Evolutionary conservation across 345 rosid species (phyloP).

Genomic region (Gossypium herbaceum): DNA sequence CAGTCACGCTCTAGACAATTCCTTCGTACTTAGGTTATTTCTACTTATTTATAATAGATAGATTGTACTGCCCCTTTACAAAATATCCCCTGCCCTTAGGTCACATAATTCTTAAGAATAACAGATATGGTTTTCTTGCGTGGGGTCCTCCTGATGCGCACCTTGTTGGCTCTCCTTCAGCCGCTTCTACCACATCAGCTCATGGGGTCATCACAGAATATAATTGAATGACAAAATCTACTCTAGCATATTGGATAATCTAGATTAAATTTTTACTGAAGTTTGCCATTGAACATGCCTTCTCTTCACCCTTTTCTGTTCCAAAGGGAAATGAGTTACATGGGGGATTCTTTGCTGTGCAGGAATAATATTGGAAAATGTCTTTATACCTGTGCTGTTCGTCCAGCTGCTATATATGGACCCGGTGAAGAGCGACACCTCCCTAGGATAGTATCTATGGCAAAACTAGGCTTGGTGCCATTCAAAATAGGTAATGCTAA

Average conservation of each 20-base stretch:
- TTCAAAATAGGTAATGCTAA: conserved; percentile 64
- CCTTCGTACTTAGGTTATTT: too few relatives aligned
- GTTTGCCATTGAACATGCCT: not conserved
- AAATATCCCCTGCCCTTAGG: too few relatives aligned
- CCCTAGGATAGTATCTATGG: conserved; percentile 71
- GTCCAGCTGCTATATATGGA: conserved; percentile 94
- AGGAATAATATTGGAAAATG: conserved; percentile 54
- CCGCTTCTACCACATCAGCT: too few relatives aligned
- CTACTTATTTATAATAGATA: too few relatives aligned
- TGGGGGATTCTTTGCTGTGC: conserved; percentile 15
- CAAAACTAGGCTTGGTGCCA: conserved; percentile 58
- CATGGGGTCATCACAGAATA: too few relatives aligned
- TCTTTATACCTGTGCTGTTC: conserved; percentile 74
- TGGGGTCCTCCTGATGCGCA: too few relatives aligned
- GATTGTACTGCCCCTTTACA: too few relatives aligned
- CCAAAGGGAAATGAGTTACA: not conserved
- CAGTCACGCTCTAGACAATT: too few relatives aligned
- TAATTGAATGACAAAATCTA: not conserved
- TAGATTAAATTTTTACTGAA: not conserved
- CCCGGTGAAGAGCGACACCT: conserved; percentile 93
- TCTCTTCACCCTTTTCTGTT: not conserved
- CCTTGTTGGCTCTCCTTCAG: too few relatives aligned
- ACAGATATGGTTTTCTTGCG: too few relatives aligned
- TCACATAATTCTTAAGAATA: too few relatives aligned
- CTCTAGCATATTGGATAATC: not conserved